Conservation (phyloP, 768 basidiomycete genomes). For the Chlorophyllum brunneum region DNA sequence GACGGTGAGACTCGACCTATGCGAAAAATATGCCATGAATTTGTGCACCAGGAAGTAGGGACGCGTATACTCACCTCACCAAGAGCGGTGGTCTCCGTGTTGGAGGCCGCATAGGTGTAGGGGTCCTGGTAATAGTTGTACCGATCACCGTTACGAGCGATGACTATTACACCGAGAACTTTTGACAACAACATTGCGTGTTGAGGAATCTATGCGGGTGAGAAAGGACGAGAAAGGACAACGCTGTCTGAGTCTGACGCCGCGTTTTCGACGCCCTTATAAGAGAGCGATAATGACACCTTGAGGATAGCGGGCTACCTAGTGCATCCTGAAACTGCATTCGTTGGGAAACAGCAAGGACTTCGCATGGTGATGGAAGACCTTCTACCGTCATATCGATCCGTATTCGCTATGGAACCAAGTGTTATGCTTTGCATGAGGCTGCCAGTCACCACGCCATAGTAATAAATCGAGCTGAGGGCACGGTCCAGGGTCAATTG, state of each 20-base stretch:
- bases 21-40: slow-evolving; percentile 11
- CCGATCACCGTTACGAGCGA: slow-evolving; percentile 79
- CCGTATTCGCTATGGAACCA: slow-evolving; percentile 4
- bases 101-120: slow-evolving; percentile 54
- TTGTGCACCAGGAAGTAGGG: neutral
- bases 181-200: slow-evolving; percentile 42
- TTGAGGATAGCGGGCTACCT: neutral
- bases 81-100: slow-evolving; percentile 71
- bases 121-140: slow-evolving; percentile 69
- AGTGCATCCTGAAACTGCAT: slow-evolving; percentile 9
- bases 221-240: slow-evolving; percentile 17
- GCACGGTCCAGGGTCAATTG: neutral
- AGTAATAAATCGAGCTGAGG: slow-evolving; percentile 1
- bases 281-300: slow-evolving; percentile 9
- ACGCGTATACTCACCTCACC: slow-evolving; percentile 50
- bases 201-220: slow-evolving; percentile 14
- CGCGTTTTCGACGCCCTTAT: slow-evolving; percentile 18
- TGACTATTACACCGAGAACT: slow-evolving; percentile 74
- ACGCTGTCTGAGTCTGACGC: slow-evolving; percentile 15
- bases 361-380: slow-evolving; percentile 22
- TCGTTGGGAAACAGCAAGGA: slow-evolving; percentile 10
- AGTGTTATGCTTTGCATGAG: slow-evolving; percentile 10
- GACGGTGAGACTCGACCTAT: slow-evolving; percentile 64
- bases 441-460: slow-evolving; percentile 5
- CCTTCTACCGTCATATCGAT: slow-evolving; percentile 10